These are phyloP conservation scores for Lactarius vividus DNA, from an alignment of 768 basidiomycete genomes.

Conservation along the genomic window DNA sequence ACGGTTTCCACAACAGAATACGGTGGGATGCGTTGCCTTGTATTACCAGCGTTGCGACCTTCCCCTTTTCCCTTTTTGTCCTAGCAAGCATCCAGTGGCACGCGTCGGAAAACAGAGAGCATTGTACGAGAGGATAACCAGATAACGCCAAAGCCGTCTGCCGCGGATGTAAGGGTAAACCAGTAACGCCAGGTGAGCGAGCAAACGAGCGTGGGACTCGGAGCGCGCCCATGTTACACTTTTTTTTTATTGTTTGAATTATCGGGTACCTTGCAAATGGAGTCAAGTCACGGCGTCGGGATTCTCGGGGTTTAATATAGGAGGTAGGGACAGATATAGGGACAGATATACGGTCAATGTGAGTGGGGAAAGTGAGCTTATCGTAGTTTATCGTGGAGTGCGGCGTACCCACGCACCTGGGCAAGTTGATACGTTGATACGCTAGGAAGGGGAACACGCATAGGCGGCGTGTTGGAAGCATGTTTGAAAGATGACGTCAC, in stretches of 20 bases:
- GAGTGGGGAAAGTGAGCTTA: not conserved
- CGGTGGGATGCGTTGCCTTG: not conserved
- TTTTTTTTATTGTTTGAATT: not conserved
- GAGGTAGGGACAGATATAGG: no score
- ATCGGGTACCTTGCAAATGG: not conserved
- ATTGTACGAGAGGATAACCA: not conserved
- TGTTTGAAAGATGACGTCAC: not conserved
- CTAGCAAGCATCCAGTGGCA: not conserved
- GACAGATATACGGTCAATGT: not conserved
- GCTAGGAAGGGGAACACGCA: not conserved
- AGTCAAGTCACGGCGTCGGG: not conserved
- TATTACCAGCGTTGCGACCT: not conserved
- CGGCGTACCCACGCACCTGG: not conserved
- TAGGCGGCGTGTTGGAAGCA: not conserved
- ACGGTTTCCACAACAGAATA: not conserved
- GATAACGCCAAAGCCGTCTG: not conserved
- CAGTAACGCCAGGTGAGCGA: no score
- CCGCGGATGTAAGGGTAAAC: not conserved
- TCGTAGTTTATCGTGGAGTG: not conserved
- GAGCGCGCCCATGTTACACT: not conserved
- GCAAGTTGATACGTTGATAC: not conserved
- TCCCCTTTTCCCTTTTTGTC: not conserved
- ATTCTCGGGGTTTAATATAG: not conserved
- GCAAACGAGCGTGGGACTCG: not conserved
- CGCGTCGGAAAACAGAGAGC: not conserved